Evolutionary conservation across 148 eudicot species (phyloP).

Genomic region (Camellia granthamiana): DNA sequence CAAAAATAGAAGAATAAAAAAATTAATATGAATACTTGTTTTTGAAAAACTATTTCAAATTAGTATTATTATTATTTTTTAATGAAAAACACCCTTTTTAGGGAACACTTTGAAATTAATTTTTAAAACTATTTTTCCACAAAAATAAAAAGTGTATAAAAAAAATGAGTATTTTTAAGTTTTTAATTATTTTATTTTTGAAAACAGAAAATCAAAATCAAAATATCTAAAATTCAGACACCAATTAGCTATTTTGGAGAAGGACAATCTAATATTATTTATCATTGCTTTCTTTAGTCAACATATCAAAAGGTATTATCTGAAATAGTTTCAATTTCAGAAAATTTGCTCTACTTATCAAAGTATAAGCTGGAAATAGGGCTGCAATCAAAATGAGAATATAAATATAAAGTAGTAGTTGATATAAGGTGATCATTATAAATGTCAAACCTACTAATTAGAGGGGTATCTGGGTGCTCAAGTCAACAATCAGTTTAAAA

Average conservation of each 20-base stretch:
- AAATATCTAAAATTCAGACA: no score
- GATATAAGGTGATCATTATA: neutral
- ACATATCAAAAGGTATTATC: neutral
- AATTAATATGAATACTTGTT: no score
- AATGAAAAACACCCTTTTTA: no score
- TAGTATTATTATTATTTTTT: no score
- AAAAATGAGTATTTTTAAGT: neutral
- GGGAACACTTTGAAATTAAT: no score
- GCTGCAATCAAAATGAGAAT: neutral
- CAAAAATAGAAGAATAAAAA: no score
- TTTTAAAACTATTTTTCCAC: no score
- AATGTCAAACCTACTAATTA: neutral
- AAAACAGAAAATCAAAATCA: no score
- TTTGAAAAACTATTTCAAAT: no score
- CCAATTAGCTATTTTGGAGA: conserved; percentile 3
- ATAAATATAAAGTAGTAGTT: neutral
- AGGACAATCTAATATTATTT: neutral
- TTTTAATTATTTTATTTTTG: no score
- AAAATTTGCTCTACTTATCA: conserved; percentile 1
- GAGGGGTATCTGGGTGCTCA: neutral
- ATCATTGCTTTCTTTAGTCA: conserved; percentile 2
- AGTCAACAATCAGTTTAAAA: conserved; percentile 8
- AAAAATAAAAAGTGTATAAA: no score
- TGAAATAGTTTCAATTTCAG: neutral
- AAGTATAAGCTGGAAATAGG: neutral